Evolutionary conservation across 164 flowering plant genomes (phyloP).

Genomic region (Protea cynaroides): DNA sequence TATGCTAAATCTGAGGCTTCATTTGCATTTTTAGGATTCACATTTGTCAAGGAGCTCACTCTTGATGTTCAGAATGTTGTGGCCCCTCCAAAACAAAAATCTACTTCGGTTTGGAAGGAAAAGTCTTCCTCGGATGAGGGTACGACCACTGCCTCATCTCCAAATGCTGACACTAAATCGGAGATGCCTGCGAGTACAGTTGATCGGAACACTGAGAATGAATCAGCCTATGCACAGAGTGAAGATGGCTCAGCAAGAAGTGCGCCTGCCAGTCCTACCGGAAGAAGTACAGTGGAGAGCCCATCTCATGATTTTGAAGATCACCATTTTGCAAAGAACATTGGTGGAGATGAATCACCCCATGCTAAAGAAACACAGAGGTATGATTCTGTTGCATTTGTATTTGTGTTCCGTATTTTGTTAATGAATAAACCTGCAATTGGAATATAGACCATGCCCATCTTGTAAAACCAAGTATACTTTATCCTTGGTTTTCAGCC

Average conservation of each 20-base stretch:
- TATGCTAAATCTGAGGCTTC: not conserved
- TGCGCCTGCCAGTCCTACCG: conserved; percentile 54
- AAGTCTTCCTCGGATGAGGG: conserved; percentile 24
- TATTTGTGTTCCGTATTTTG: not conserved
- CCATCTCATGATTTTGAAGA: conserved; percentile 44
- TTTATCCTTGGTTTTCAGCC: not conserved
- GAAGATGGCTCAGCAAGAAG: conserved; percentile 51
- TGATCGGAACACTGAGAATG: conserved; percentile 36
- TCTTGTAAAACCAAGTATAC: not conserved
- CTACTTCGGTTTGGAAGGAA: conserved; percentile 28
- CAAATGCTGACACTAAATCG: conserved; percentile 35
- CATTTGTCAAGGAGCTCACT: conserved; percentile 81
- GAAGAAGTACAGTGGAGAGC: conserved; percentile 33
- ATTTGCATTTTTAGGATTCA: conserved; percentile 52
- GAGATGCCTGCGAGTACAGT: conserved; percentile 33
- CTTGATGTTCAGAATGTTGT: conserved; percentile 76
- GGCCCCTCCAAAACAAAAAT: conserved; percentile 67
- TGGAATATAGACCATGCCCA: no score
- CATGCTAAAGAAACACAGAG: conserved; percentile 49
- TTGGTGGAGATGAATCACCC: conserved; percentile 44
- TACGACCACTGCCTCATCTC: conserved; percentile 21
- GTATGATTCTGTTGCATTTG: conserved; percentile 20
- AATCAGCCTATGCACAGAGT: conserved; percentile 28
- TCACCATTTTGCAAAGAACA: conserved; percentile 26
- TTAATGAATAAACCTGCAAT: not conserved